Percentiles rank a stretch among this genome's conserved stretches.
phyloP scores from a whole-genome alignment of 2,329 filamentous ascomycete genomes.

The Arthrinium puccinioides region DNA sequence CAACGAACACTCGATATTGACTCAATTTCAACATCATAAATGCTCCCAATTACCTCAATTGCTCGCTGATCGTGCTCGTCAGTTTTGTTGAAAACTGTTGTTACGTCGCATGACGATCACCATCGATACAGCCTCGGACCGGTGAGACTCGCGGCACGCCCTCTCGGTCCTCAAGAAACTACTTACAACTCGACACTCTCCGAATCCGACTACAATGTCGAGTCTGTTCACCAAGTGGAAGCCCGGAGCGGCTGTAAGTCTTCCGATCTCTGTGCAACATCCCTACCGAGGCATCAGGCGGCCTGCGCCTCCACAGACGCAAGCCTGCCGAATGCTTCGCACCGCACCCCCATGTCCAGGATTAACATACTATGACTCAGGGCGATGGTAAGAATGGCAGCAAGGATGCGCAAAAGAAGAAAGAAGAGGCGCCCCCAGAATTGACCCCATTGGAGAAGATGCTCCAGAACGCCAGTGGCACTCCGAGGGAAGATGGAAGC shows the following conservation, averaged over 20 bases:
- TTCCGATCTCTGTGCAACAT: neutral
- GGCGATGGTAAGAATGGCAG: constrained; percentile 31
- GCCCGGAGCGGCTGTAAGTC: constrained; percentile 5
- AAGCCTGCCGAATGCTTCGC: neutral
- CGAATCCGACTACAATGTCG: too few species aligned
- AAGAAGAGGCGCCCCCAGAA: constrained; percentile 51
- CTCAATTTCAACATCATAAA: too few species aligned
- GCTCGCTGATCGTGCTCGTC: too few species aligned
- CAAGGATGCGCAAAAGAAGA: constrained; percentile 46
- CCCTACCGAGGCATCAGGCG: neutral
- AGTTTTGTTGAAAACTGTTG: too few species aligned
- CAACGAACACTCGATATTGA: too few species aligned
- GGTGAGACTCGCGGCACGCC: neutral
- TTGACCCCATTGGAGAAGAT: constrained; percentile 63
- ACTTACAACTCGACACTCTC: too few species aligned
- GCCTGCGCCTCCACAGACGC: neutral
- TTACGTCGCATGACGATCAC: too few species aligned
- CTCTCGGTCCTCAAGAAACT: too few species aligned
- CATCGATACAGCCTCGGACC: too few species aligned
- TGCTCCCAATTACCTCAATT: too few species aligned
- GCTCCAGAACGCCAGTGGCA: constrained; percentile 72
- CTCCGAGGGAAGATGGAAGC: constrained; percentile 78
- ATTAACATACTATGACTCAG: constrained; percentile 27
- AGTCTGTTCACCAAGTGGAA: constrained; percentile 7
- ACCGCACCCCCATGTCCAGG: neutral